phyloP scores from a whole-genome alignment of 805 yeast species.

The Wickerhamomyces sydowiorum region DNA sequence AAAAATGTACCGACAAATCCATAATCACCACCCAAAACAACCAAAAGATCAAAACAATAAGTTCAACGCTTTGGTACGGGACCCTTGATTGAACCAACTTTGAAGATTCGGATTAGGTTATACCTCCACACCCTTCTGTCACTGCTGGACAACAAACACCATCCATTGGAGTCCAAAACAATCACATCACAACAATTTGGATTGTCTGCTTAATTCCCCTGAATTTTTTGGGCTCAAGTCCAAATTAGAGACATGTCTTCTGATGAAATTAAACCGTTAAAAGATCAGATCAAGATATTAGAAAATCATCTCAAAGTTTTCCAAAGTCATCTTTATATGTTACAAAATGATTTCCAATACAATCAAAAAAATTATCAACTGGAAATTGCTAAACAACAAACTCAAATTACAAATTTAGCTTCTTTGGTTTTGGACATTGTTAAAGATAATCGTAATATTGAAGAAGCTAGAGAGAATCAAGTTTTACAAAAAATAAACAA shows the following conservation, averaged over 20 bases:
- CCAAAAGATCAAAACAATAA: too few relatives aligned
- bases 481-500: constrained; percentile 18
- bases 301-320: constrained; percentile 19
- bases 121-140: neutral
- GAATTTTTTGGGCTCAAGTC: too few relatives aligned
- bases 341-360: constrained; percentile 19
- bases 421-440: constrained; percentile 17
- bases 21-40: neutral
- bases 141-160: neutral
- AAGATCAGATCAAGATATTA: constrained; percentile 19
- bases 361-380: constrained; percentile 18
- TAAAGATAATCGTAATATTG: constrained; percentile 20
- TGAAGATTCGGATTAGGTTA: too few relatives aligned
- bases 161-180: neutral
- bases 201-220: too few relatives aligned
- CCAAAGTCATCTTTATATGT: constrained; percentile 18
- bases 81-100: too few relatives aligned
- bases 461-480: constrained; percentile 17
- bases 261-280: constrained; percentile 19
- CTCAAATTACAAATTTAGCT: constrained; percentile 19
- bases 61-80: too few relatives aligned
- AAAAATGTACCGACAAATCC: neutral
- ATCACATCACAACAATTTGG: too few relatives aligned
- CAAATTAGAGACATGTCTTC: constrained; percentile 8
- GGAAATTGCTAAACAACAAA: constrained; percentile 20